Conservation (phyloP, 106 monocot species). For the Chionographis japonica region DNA sequence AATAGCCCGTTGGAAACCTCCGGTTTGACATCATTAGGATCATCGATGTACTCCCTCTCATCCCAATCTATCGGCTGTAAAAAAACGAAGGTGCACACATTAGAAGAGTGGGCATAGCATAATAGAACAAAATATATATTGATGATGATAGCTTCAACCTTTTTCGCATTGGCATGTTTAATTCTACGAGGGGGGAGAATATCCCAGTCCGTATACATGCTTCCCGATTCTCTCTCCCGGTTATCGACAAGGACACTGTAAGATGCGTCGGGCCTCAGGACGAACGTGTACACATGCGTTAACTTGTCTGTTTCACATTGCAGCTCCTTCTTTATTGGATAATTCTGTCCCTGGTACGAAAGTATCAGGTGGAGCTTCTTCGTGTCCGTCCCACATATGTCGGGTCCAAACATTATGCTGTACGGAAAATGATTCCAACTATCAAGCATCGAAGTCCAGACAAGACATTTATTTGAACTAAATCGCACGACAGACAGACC, state of each 20-base stretch:
- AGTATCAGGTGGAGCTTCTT: conserved; percentile 96
- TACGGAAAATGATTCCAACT: conserved; percentile 3
- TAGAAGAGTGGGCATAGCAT: neutral
- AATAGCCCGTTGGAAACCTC: conserved; percentile 41
- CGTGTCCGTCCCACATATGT: conserved; percentile 93
- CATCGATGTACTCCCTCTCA: conserved; percentile 81
- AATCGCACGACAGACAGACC: conserved; percentile 26
- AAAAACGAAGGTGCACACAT: conserved; percentile 1
- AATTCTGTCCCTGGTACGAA: conserved; percentile 97
- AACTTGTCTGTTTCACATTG: conserved; percentile 94
- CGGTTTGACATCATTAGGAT: conserved; percentile 86
- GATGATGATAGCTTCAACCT: conserved; percentile 34
- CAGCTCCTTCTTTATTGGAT: conserved; percentile 89
- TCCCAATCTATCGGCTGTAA: conserved; percentile 92
- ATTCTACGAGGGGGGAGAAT: conserved; percentile 93
- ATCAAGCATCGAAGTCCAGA: neutral
- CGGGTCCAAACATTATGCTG: conserved; percentile 98
- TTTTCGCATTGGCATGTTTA: conserved; percentile 82
- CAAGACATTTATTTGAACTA: neutral
- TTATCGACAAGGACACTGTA: conserved; percentile 90
- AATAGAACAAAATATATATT: too few relatives aligned
- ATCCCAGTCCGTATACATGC: conserved; percentile 96
- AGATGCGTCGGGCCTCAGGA: conserved; percentile 89
- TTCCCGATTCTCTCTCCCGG: conserved; percentile 97
- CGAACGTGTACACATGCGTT: conserved; percentile 92